phyloP scores from a whole-genome alignment of 2,329 filamentous ascomycete species.

The Aureobasidium subglaciale region DNA sequence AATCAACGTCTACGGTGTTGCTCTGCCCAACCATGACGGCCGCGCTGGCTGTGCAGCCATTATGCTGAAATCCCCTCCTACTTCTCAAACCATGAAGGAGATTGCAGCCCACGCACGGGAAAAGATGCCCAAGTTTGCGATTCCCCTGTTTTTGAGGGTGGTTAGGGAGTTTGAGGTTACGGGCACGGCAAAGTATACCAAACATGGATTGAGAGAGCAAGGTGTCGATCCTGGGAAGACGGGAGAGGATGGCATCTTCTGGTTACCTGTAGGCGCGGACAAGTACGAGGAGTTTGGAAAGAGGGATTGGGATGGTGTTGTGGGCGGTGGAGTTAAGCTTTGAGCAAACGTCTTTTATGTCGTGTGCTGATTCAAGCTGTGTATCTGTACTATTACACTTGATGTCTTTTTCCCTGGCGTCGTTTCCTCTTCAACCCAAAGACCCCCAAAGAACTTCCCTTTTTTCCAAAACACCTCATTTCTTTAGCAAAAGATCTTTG shows the following conservation, averaged over 20 bases:
- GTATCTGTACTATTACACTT: no score
- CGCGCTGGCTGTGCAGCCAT: slow-evolving; percentile 75
- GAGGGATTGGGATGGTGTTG: slow-evolving; percentile 62
- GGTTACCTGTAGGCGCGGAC: slow-evolving; percentile 54
- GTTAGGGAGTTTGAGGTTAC: slow-evolving; percentile 58
- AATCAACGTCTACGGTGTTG: slow-evolving; percentile 80
- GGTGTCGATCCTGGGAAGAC: slow-evolving; percentile 62
- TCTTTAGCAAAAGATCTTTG: no score
- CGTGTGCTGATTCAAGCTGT: neutral
- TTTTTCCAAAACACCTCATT: neutral
- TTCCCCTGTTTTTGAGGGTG: slow-evolving; percentile 69
- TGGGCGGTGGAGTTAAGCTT: slow-evolving; percentile 62
- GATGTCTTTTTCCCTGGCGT: no score
- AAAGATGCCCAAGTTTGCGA: slow-evolving; percentile 64
- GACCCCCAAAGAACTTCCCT: no score
- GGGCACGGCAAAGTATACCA: slow-evolving; percentile 86
- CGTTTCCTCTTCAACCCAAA: no score
- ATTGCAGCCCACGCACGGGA: slow-evolving; percentile 53
- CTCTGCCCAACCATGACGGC: slow-evolving; percentile 73
- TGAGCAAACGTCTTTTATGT: slow-evolving; percentile 34
- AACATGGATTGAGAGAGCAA: slow-evolving; percentile 61
- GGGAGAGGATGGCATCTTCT: slow-evolving; percentile 49
- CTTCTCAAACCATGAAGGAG: slow-evolving; percentile 43
- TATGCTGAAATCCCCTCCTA: slow-evolving; percentile 33
- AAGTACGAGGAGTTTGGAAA: slow-evolving; percentile 60